Base-by-base conservation (phyloP, 2,329 filamentous ascomycete genomes). In the Sclerotinia subarctica region DNA sequence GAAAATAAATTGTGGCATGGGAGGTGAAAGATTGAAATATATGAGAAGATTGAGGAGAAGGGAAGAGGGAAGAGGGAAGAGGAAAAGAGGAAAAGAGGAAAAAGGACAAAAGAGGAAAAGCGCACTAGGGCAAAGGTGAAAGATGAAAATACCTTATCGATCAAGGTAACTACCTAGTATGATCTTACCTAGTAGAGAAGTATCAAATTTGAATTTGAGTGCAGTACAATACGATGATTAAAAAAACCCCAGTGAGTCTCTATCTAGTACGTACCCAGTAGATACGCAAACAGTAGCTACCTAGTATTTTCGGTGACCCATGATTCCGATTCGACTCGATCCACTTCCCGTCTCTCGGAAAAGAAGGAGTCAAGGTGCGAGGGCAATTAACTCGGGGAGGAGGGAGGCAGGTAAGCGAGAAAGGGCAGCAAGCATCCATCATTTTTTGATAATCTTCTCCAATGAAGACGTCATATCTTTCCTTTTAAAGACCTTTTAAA, bases 21-120 rank as follows among this genome's bases (percentile, higher is more conserved):
- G 66, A 57, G 53, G 51, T 24, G 44, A 59, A 52, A 51, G 68
- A 53, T 63, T 49, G 67, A 68, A 62, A 17, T 63, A 69, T 47
- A 64, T 38, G 49, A n/a, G 32, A 38, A 38, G 38, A 38, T 38
- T 38, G 38, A 54, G 46, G 52, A 38, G 57, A 19, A 17, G 29
- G 35, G 29, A 24, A 15, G 15, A 44, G 24, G 10, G 38, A 60
- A 52, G n/a, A n/a, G n/a, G n/a, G n/a, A 11, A 21, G 26, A 19
- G 35, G 35, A 38, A 38, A 38, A 38, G 35, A 54, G 44, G 54
- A 38, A 54, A 19, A 21, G 26, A 26, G 29, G 17, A 15, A 24
- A 42, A 8, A 35, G 6, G 32, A 10, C 1, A 10, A 42, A 65
- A 24, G 49, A 17, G 38, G 46, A 57, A 35, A 65, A 29, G 29